Percentiles rank a stretch among this genome's conserved stretches.
phyloP scores from a whole-genome alignment of 768 basidiomycete species.

The Russula earlei region DNA sequence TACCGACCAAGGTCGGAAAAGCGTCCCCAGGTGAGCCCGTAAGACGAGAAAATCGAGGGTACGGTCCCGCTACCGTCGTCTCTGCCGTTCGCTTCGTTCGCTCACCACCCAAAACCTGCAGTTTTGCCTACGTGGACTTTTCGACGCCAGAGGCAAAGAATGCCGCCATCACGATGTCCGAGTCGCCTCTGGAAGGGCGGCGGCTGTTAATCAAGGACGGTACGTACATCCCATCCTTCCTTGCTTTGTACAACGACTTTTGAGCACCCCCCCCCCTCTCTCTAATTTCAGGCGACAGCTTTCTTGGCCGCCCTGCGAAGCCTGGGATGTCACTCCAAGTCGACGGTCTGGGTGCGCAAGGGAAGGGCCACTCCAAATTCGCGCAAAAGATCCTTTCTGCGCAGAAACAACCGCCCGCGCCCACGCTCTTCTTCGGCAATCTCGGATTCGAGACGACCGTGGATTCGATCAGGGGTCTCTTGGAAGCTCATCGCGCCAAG shows the following conservation, averaged over 20 bases:
- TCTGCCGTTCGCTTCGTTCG: background rate
- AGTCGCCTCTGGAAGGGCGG: constrained; percentile 74
- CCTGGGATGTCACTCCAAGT: constrained; percentile 27
- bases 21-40: constrained; percentile 30
- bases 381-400: constrained; percentile 66
- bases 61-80: constrained; percentile 15
- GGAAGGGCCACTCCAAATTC: constrained; percentile 44
- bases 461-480: constrained; percentile 56
- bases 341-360: constrained; percentile 28
- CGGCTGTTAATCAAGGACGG: constrained; percentile 91
- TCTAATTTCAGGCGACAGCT: constrained; percentile 53
- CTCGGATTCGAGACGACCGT: constrained; percentile 87
- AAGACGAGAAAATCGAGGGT: constrained; percentile 69
- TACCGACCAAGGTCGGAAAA: constrained; percentile 65
- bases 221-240: constrained; percentile 26
- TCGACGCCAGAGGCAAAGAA: constrained; percentile 62
- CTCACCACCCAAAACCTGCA: constrained; percentile 25
- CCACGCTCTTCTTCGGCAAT: constrained; percentile 89
- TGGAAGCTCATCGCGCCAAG: constrained; percentile 54
- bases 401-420: constrained; percentile 78
- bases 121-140: constrained; percentile 97
- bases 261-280: background rate
- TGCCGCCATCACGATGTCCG: constrained; percentile 71
- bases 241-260: background rate
- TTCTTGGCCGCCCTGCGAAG: constrained; percentile 53